These are phyloP conservation scores for Diphasiastrum complanatum DNA, from an alignment of 83 land plant genomes.

Conservation along the genomic window DNA sequence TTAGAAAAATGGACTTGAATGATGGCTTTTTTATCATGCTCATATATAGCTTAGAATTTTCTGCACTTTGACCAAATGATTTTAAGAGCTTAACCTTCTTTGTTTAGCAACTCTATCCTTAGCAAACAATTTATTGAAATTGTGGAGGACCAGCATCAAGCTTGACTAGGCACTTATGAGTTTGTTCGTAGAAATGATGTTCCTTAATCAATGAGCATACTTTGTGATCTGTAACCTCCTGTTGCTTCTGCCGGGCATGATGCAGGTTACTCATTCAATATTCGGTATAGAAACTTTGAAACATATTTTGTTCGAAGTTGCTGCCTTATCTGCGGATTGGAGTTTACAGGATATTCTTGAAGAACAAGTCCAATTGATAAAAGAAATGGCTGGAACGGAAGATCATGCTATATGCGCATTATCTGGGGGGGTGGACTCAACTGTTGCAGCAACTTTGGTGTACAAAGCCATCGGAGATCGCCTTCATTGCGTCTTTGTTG, in stretches of 20 bases:
- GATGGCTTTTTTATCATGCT: too few species aligned
- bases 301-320: slow-evolving; percentile 66
- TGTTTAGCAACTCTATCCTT: too few species aligned
- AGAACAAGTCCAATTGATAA: slow-evolving; percentile 63
- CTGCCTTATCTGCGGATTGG: slow-evolving; percentile 70
- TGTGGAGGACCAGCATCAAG: too few species aligned
- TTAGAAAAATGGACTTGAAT: too few species aligned
- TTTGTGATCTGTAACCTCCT: not conserved
- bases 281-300: slow-evolving; percentile 66
- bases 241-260: not conserved
- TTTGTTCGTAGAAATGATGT: too few species aligned
- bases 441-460: slow-evolving; percentile 93
- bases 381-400: slow-evolving; percentile 49
- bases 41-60: too few species aligned
- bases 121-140: too few species aligned
- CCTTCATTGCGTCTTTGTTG: slow-evolving; percentile 92
- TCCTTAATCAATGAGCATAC: too few species aligned
- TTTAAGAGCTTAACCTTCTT: too few species aligned
- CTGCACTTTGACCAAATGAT: too few species aligned
- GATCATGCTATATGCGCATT: slow-evolving; percentile 93
- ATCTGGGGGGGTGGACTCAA: slow-evolving; percentile 96
- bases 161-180: too few species aligned
- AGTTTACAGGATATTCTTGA: slow-evolving; percentile 68
- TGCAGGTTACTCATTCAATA: slow-evolving; percentile 85
- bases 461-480: slow-evolving; percentile 91